Conservation (phyloP, 306 rosid species). For the Ochetophila trinervis region DNA sequence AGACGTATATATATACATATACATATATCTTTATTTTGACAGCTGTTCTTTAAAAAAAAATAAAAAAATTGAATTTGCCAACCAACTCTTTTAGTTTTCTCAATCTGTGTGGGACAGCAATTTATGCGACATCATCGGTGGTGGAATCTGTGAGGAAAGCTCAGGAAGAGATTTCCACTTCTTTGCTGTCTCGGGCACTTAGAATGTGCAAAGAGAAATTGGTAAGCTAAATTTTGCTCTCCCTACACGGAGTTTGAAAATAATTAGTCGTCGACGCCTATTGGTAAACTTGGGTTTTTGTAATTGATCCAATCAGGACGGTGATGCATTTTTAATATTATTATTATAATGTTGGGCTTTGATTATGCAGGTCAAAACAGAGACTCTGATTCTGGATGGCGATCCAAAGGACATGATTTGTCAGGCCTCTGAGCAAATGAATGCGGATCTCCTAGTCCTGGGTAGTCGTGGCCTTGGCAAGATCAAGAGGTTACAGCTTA, state of each 20-base stretch:
- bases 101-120: slow-evolving; percentile 22
- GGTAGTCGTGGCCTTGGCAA: slow-evolving; percentile 77
- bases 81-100: neutral
- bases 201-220: slow-evolving; percentile 51
- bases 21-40: too few relatives aligned
- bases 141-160: slow-evolving; percentile 61
- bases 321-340: neutral
- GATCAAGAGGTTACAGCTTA: slow-evolving; percentile 44
- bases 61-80: too few relatives aligned
- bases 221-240: slow-evolving; percentile 25
- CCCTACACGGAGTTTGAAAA: neutral
- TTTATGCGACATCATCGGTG: slow-evolving; percentile 37
- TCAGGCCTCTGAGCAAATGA: slow-evolving; percentile 58
- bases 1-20: neutral
- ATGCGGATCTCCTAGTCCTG: slow-evolving; percentile 54
- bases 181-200: slow-evolving; percentile 43
- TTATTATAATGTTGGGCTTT: neutral
- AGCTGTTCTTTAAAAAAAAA: too few relatives aligned
- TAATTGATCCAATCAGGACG: too few relatives aligned
- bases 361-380: slow-evolving; percentile 51
- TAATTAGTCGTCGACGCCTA: too few relatives aligned
- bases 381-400: slow-evolving; percentile 48
- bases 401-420: slow-evolving; percentile 78
- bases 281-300: too few relatives aligned
- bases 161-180: slow-evolving; percentile 47